phyloP scores from a whole-genome alignment of 2,329 filamentous ascomycete genomes.

The Fusarium nisikadoi region DNA sequence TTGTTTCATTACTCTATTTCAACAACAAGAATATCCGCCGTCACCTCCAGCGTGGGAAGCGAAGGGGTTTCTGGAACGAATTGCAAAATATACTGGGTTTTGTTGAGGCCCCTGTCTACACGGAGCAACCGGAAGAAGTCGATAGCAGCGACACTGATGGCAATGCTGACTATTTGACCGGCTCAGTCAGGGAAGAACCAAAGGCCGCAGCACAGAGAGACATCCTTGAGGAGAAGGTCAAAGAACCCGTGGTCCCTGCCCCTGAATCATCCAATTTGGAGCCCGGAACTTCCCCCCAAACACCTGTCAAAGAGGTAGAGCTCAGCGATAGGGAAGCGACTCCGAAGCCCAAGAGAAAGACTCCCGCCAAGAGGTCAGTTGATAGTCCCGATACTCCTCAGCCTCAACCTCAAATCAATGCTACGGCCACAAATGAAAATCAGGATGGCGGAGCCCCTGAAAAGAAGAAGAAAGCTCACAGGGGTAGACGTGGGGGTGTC shows the following conservation, averaged over 20 bases:
- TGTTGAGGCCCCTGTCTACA: background rate
- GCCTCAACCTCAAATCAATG: background rate
- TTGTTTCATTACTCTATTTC: slow-evolving; percentile 56
- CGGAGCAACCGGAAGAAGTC: slow-evolving; percentile 23
- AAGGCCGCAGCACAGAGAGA: background rate
- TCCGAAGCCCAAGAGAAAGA: slow-evolving; percentile 16
- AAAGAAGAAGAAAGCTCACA: slow-evolving; percentile 75
- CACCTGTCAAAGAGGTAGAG: slow-evolving; percentile 14
- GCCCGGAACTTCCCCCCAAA: slow-evolving; percentile 2
- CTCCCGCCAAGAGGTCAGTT: background rate
- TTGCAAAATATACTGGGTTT: slow-evolving; percentile 23
- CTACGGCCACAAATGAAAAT: background rate
- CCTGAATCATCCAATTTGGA: slow-evolving; percentile 13
- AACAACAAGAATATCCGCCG: slow-evolving; percentile 59
- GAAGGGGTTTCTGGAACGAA: slow-evolving; percentile 46
- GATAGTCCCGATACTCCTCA: background rate
- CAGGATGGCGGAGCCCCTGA: slow-evolving; percentile 46
- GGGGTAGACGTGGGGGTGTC: slow-evolving; percentile 77
- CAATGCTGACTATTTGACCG: background rate
- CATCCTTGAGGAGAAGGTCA: slow-evolving; percentile 5
- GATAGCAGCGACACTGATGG: slow-evolving; percentile 34
- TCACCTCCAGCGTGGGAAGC: slow-evolving; percentile 50
- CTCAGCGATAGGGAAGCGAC: slow-evolving; percentile 27
- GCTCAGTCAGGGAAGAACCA: background rate
- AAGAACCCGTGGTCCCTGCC: slow-evolving; percentile 4